Base-by-base conservation (phyloP, 2,329 filamentous ascomycete genomes). In the Apiospora marii region DNA sequence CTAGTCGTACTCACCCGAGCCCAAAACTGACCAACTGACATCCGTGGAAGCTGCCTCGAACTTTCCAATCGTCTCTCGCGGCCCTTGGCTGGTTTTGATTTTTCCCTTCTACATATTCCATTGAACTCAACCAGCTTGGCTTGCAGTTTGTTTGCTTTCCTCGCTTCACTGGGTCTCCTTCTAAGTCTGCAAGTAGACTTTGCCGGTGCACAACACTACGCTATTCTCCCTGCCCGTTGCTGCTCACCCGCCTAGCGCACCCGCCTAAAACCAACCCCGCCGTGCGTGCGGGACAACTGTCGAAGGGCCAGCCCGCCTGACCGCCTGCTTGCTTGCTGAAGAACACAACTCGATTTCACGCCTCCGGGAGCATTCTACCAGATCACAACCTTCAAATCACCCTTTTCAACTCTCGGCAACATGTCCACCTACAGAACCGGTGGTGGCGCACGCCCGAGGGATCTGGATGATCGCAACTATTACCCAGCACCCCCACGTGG, bases 401-500 rank as follows among this genome's bases (percentile, higher is more conserved):
- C 7, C 4, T 41, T 41, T n/a, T 22, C 41, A n/a, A 22, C 14
- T 19, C 22, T 64, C n/a, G n/a, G 34, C 37, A 64, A 22, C 34
- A 64, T 64, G 58, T 64, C 58, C 58, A 64, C 58, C 58, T 64
- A 64, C 58, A 64, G 58, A 34, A 64, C 58, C 34, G 58, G 58
- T 19, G 58, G 19, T 34, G 70, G 70, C 37, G 68, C 34, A 48
- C 78, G 75, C 73, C 75, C 77, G 70, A 79, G 76, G 76, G 85
- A 86, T 12, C 83, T 86, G 72, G 85, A 86, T 74, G 86, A 88
- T 73, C 83, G 84, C 74, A 86, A 87, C 73, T 85, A 84, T 72
- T 85, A 84, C 75, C 77, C 84, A 79, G 79, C 82, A 41, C 82
- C 74, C 69, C 74, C 76, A 71, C 73, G 77, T 71, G 37, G 8